Evolutionary conservation across 345 rosid genomes (phyloP).

Genomic region (Brassica juncea): DNA sequence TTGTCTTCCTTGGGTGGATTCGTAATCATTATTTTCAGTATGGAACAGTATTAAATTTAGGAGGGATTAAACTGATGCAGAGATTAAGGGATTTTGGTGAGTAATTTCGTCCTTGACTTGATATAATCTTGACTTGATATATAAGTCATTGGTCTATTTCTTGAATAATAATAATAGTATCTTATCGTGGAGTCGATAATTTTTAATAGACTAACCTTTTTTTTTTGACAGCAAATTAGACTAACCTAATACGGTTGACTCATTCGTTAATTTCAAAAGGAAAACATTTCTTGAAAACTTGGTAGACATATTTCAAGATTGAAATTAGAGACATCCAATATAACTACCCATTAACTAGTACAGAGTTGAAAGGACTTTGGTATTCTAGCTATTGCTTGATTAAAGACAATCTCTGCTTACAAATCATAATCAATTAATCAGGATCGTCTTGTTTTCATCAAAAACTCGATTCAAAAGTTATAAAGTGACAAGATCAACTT

Average conservation of each 20-base stretch:
- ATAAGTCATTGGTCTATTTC: slow-evolving; percentile 28
- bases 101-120: slow-evolving; percentile 31
- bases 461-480: not conserved
- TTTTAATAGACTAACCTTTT: slow-evolving; percentile 22
- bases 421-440: not conserved
- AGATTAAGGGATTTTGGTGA: slow-evolving; percentile 28
- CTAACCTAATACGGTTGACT: slow-evolving; percentile 32
- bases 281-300: not conserved
- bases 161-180: not conserved
- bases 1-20: not conserved
- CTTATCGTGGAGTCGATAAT: not conserved
- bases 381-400: not conserved
- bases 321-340: slow-evolving; percentile 3
- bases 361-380: not conserved
- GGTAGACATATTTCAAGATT: not conserved
- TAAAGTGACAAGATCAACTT: not conserved
- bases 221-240: not conserved
- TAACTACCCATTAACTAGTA: not conserved
- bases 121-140: slow-evolving; percentile 15
- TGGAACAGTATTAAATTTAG: not conserved
- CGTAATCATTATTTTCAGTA: slow-evolving; percentile 1
- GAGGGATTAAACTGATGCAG: not conserved
- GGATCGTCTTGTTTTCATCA: not conserved
- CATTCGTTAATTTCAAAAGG: slow-evolving; percentile 10
- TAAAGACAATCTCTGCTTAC: not conserved